Base-by-base conservation (phyloP, 305 asterid genomes). In the Solanum hybrid region DNA sequence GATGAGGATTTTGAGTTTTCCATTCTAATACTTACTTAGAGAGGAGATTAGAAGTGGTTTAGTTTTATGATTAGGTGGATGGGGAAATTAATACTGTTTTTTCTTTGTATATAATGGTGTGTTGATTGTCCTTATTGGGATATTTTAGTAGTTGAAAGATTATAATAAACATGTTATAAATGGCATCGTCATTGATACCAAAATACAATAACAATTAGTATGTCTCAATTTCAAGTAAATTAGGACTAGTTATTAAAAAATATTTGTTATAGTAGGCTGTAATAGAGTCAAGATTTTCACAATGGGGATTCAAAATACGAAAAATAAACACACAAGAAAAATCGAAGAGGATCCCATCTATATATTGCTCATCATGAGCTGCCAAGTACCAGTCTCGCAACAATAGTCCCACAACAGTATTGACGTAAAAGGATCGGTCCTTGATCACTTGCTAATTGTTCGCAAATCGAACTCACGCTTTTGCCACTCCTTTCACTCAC, bases 1-100 rank as follows among this genome's bases (percentile, higher is more conserved):
- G 86, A 61, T 84, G 42, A 86, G 74, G 76, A 24, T 89, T 71
- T 71, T 18, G 91, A 87, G 89, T 24, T 83, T 31, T 90, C 90
- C 88, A 89, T 89, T 57, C 76, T 78, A 71, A 69, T 88, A 31
- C 42, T 39, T 51, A 46, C 13, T 75, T 75, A 16, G 31, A 84
- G 13, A 31, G 42, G 75, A 84, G 75, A 5, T 51, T n/a, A 13
- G 10, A 86, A 57, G 85, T 37, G 61, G 33, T 86, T 87, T 88
- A 33, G 51, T 88, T 61, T 87, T 29, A 67, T 36, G 82, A 26
- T 76, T 77, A 88, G 89, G 74, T 61, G 75, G 40, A 74, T 46
- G 11, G 11, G 7, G 4, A 74, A 34, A 36, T 13, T 31, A 57
- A 57, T 57, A 73, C 31, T 80, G 42, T 73, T 73, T 18, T 73